A percentile compares a stretch with the other conserved stretches of the same genome.
Evolutionary conservation across 495 filamentous ascomycete species (phyloP).

Genomic region (Podospora sp.): DNA sequence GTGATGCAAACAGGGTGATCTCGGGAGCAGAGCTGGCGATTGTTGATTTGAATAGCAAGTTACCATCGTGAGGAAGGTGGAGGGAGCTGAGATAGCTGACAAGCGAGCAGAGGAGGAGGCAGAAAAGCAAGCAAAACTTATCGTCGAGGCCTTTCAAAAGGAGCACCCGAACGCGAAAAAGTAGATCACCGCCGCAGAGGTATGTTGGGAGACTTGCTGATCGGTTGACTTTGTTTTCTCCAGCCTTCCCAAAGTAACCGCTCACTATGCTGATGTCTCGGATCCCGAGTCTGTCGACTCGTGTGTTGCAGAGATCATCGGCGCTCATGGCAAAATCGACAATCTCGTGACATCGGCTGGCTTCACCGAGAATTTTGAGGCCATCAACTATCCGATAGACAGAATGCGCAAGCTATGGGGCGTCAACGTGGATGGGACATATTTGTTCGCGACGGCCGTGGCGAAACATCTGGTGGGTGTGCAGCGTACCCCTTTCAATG

Average conservation of each 20-base stretch:
- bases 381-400: slow-evolving; percentile 83
- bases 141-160: slow-evolving; percentile 70
- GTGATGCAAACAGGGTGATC: slow-evolving; percentile 45
- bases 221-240: neutral
- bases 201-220: neutral
- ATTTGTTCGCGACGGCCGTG: slow-evolving; percentile 80
- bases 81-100: neutral
- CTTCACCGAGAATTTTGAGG: slow-evolving; percentile 94
- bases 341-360: slow-evolving; percentile 93
- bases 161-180: slow-evolving; percentile 76
- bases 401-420: slow-evolving; percentile 89
- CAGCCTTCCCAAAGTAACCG: slow-evolving; percentile 79
- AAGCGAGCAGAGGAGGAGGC: slow-evolving; percentile 74
- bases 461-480: slow-evolving; percentile 71
- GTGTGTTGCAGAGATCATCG: slow-evolving; percentile 67
- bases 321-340: slow-evolving; percentile 79
- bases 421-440: slow-evolving; percentile 94
- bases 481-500: neutral
- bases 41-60: slow-evolving; percentile 88
- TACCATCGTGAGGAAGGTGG: neutral
- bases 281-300: slow-evolving; percentile 72
- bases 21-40: slow-evolving; percentile 89
- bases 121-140: slow-evolving; percentile 67
- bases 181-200: slow-evolving; percentile 40
- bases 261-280: slow-evolving; percentile 87